These are phyloP conservation scores for Desmodesmus armatus DNA, from an alignment of 139 green algal species.

Conservation along the genomic window DNA sequence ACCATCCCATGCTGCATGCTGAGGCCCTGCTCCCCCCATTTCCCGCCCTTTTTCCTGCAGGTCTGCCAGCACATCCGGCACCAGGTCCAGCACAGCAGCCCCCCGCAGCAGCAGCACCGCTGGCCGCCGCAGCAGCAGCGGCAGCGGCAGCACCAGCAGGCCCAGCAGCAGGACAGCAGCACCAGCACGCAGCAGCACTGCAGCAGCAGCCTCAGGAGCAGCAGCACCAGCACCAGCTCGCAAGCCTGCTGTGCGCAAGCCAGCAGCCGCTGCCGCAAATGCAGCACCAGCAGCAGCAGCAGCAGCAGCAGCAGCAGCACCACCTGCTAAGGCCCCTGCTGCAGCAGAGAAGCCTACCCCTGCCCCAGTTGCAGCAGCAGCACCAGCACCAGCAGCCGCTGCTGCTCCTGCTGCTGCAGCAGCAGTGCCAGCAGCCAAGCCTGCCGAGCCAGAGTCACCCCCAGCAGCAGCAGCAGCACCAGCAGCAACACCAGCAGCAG, in stretches of 20 bases:
- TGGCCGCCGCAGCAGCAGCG: not conserved
- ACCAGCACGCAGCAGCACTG: not conserved
- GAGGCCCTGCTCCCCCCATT: not conserved
- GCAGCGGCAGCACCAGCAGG: not conserved
- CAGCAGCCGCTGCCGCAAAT: not conserved
- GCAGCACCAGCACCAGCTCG: not conserved
- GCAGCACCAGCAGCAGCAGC: not conserved
- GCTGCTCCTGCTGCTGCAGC: not conserved
- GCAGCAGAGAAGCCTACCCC: not conserved
- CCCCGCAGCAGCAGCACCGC: not conserved
- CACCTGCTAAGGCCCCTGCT: not conserved
- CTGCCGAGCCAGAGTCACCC: not conserved
- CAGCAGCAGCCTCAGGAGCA: not conserved
- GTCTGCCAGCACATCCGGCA: not conserved
- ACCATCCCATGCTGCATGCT: not conserved
- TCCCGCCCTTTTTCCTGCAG: not conserved
- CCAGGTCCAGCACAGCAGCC: not conserved
- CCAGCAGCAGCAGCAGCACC: slow-evolving; percentile 16
- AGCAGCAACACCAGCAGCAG: not conserved
- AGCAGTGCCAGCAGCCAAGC: not conserved
- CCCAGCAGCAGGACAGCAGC: not conserved
- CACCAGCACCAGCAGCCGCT: not conserved
- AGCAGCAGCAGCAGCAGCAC: not conserved
- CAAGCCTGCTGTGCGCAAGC: not conserved
- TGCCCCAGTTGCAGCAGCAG: slow-evolving; percentile 13